phyloP scores from a whole-genome alignment of 2,329 filamentous ascomycete genomes.

The Clonostachys rhizophaga region DNA sequence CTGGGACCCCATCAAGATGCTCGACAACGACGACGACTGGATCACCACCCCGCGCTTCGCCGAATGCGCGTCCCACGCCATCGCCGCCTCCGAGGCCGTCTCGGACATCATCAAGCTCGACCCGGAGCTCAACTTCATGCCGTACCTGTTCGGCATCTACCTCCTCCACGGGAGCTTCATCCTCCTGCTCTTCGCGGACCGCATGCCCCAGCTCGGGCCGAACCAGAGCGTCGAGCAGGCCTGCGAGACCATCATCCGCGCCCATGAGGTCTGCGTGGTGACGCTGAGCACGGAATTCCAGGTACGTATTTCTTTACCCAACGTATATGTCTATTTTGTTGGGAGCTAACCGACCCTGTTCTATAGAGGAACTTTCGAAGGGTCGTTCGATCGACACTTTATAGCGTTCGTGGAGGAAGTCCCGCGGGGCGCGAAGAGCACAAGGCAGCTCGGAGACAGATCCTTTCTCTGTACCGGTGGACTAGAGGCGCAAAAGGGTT shows the following conservation, averaged over 20 bases:
- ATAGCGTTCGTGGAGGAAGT: conserved; percentile 34
- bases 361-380: conserved; percentile 47
- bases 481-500: conserved; percentile 29
- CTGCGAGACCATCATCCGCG: conserved; percentile 43
- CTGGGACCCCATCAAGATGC: conserved; percentile 43
- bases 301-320: conserved; percentile 15
- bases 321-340: background rate
- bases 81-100: conserved; percentile 38
- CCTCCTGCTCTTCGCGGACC: conserved; percentile 40
- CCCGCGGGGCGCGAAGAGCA: conserved; percentile 34
- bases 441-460: conserved; percentile 33
- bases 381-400: conserved; percentile 43
- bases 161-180: conserved; percentile 45
- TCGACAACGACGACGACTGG: conserved; percentile 43
- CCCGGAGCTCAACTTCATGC: conserved; percentile 45
- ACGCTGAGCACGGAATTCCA: conserved; percentile 45
- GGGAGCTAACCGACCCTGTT: background rate
- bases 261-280: conserved; percentile 44
- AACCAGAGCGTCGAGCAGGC: conserved; percentile 39
- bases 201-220: conserved; percentile 38
- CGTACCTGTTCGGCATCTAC: conserved; percentile 47
- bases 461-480: conserved; percentile 50
- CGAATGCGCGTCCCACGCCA: conserved; percentile 38
- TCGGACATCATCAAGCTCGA: conserved; percentile 40
- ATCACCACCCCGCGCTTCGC: conserved; percentile 38